These are phyloP conservation scores for Trichoderma gracile DNA, from an alignment of 2,329 filamentous ascomycete genomes.

Conservation along the genomic window DNA sequence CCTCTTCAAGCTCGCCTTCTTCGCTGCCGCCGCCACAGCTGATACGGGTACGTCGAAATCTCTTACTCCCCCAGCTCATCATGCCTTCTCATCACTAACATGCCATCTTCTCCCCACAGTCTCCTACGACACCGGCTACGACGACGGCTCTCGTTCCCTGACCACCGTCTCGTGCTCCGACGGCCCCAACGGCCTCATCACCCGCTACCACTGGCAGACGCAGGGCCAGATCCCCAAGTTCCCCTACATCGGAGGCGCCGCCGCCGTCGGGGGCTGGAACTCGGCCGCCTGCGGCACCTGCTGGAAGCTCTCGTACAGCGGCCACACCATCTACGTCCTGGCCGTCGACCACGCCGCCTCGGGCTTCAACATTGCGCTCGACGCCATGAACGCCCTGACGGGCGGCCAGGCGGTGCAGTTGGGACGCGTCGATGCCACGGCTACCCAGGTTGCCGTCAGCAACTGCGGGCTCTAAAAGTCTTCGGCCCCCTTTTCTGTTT, in stretches of 20 bases:
- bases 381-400: constrained; percentile 58
- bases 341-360: constrained; percentile 55
- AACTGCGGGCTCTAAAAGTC: constrained; percentile 44
- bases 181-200: constrained; percentile 65
- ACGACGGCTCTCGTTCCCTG: constrained; percentile 58
- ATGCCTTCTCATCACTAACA: constrained; percentile 25
- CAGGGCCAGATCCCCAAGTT: constrained; percentile 54
- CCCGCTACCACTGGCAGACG: constrained; percentile 59
- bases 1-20: constrained; percentile 43
- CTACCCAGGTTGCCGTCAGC: constrained; percentile 45
- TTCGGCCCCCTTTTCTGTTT: background rate
- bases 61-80: no score
- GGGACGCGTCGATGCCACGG: constrained; percentile 54
- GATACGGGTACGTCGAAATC: constrained; percentile 39
- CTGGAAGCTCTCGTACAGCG: constrained; percentile 56
- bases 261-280: constrained; percentile 58
- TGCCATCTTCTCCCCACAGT: constrained; percentile 44
- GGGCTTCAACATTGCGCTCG: constrained; percentile 58
- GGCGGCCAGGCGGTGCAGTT: constrained; percentile 50
- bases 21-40: constrained; percentile 42
- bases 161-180: constrained; percentile 65
- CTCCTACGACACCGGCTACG: constrained; percentile 72
- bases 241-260: constrained; percentile 57
- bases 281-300: constrained; percentile 59
- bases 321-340: constrained; percentile 54